Evolutionary conservation across 306 rosid genomes (phyloP), one percentile per base, ranked within the genome.

Genomic region (Acacia crassicarpa): DNA sequence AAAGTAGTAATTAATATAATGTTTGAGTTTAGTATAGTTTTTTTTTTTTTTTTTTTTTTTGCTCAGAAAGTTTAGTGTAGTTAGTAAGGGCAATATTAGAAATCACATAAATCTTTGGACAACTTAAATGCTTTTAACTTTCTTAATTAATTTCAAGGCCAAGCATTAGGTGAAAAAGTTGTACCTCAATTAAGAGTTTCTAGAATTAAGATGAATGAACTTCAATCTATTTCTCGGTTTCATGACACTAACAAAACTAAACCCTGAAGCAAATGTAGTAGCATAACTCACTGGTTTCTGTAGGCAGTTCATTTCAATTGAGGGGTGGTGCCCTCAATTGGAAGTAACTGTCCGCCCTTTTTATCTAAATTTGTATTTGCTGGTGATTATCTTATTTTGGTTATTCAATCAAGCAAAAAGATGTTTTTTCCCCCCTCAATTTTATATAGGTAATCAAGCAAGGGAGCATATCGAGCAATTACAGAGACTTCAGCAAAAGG

Each of bases 401-500:
- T 51, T n/a, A 51, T 51, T 17, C 58, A 51, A 51, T 17, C 58
- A 51, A 51, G 58, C 58, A 17, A 17, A 8, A 51, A 51, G 58
- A 51, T 51, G 4, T 0, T 16, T 16, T 49, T 49, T 1, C 27
- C 27, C 5, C 0, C 1, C 0, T 8, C 22, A 58, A 20, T 22
- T 59, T 59, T 9, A 9, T n/a, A 12, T 6, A 70, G 75, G 44
- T 70, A 23, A 22, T 70, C 56, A 46, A 83, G 97, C 93, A 15
- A 90, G 53, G 80, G 90, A 88, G 84, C 97, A 95, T 65, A 87
- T 84, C 78, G 92, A 88, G 56, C 95, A 93, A 41, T 84, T 91
- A 19, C 84, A 90, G 76, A 89, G 89, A 71, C 98, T 93, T 58
- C 82, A 78, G 35, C 80, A 90, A 62, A 91, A 95, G 97, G 97